phyloP scores from a whole-genome alignment of 176 grass and related monocot species.

The Triticum dicoccoides region DNA sequence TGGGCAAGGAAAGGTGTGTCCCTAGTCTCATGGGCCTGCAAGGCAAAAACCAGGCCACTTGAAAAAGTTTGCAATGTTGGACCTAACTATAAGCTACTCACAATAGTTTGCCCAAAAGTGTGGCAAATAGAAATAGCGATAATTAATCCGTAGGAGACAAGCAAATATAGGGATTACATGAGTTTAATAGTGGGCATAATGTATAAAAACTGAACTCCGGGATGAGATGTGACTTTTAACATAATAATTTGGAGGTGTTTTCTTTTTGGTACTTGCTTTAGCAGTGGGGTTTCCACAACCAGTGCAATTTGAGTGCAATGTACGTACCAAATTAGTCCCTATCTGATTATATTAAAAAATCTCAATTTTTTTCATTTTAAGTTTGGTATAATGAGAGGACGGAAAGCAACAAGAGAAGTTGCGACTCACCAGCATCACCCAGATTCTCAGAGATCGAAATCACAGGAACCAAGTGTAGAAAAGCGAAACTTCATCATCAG shows the following conservation, averaged over 20 bases:
- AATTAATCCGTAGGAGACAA: too few relatives aligned
- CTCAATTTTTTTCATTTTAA: background rate
- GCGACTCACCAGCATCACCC: background rate
- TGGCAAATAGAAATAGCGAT: too few relatives aligned
- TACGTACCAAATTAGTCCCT: background rate
- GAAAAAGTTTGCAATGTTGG: background rate
- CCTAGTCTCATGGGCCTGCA: conserved; percentile 16
- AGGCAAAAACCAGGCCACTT: background rate
- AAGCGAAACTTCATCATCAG: background rate
- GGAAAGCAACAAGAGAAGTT: background rate
- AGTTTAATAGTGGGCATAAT: too few relatives aligned
- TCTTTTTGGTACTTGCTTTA: background rate
- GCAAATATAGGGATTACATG: too few relatives aligned
- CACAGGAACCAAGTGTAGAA: background rate
- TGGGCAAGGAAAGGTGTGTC: conserved; percentile 23
- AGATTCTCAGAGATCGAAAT: background rate
- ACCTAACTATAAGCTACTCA: background rate
- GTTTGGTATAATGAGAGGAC: background rate
- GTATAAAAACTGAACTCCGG: too few relatives aligned
- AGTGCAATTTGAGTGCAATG: background rate
- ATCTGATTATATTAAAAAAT: background rate
- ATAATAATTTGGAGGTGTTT: too few relatives aligned
- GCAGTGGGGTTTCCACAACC: background rate
- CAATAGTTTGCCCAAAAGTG: background rate
- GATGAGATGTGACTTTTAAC: too few relatives aligned